A percentile compares a stretch with the other conserved stretches of the same genome.
Conservation (phyloP, 2,329 filamentous ascomycete species). For the Diatrype stigma region DNA sequence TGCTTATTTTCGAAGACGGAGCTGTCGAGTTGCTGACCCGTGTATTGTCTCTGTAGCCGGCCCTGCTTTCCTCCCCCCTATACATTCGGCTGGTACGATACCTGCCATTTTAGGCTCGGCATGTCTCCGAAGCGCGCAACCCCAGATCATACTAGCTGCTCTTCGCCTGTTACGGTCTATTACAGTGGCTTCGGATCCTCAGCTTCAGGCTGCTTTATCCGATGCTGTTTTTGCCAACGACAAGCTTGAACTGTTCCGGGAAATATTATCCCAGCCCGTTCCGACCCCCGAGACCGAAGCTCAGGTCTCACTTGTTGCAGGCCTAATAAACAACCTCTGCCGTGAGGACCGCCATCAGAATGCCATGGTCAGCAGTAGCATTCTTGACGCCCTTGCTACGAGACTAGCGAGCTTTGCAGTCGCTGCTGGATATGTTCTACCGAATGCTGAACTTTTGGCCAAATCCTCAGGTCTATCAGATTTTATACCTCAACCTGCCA, state of each 20-base stretch:
- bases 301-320: constrained; percentile 58
- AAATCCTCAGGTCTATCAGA: constrained; percentile 51
- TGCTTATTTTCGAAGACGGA: not conserved
- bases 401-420: constrained; percentile 70
- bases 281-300: constrained; percentile 50
- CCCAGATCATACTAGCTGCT: constrained; percentile 66
- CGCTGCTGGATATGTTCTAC: constrained; percentile 63
- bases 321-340: constrained; percentile 57
- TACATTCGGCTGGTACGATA: constrained; percentile 66
- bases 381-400: constrained; percentile 74
- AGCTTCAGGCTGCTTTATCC: constrained; percentile 51
- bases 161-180: constrained; percentile 72
- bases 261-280: constrained; percentile 60
- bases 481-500: constrained; percentile 59
- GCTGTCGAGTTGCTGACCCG: not conserved
- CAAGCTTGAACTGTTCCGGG: constrained; percentile 58
- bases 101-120: constrained; percentile 66
- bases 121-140: constrained; percentile 59
- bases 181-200: constrained; percentile 58
- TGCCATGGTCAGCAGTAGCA: constrained; percentile 64
- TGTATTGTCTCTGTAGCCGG: constrained; percentile 54
- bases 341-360: constrained; percentile 66
- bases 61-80: constrained; percentile 69
- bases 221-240: constrained; percentile 60
- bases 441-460: constrained; percentile 54